A percentile compares a stretch with the other conserved stretches of the same genome.
phyloP scores from a whole-genome alignment of 2,329 filamentous ascomycete species.

The Xylariomycetidae sp. region DNA sequence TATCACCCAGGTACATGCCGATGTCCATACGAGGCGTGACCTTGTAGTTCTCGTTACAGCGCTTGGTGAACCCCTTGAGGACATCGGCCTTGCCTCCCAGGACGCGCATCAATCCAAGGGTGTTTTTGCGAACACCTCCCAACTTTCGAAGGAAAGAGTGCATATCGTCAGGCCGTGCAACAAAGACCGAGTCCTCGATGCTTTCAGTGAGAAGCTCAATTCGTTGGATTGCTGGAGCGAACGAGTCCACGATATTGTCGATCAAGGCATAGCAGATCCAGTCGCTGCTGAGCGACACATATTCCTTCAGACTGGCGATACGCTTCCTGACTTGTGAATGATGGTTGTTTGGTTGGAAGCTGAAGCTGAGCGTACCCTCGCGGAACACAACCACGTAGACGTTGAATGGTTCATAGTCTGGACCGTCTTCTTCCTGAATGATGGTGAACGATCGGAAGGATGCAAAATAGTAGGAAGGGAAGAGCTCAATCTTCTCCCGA shows the following conservation, averaged over 20 bases:
- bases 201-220: constrained; percentile 85
- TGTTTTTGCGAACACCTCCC: constrained; percentile 86
- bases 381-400: constrained; percentile 96
- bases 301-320: constrained; percentile 90
- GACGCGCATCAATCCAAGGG: constrained; percentile 87
- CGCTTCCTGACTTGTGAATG: constrained; percentile 84
- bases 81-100: constrained; percentile 98
- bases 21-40: constrained; percentile 96
- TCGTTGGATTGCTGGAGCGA: constrained; percentile 81
- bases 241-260: constrained; percentile 97
- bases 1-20: constrained; percentile 92
- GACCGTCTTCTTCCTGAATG: constrained; percentile 70
- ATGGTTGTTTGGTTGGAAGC: constrained; percentile 82
- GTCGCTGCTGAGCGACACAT: constrained; percentile 88
- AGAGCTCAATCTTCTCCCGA: constrained; percentile 96
- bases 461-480: constrained; percentile 96
- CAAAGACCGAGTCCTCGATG: constrained; percentile 94
- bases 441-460: constrained; percentile 90
- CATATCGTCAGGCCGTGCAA: constrained; percentile 85
- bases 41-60: constrained; percentile 96
- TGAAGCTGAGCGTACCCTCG: constrained; percentile 92
- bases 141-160: constrained; percentile 82
- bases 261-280: constrained; percentile 99
- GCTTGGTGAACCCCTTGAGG: constrained; percentile 94
- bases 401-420: constrained; percentile 91